Base-by-base conservation (phyloP, 768 basidiomycete genomes). In the Leccinum incarnatum region DNA sequence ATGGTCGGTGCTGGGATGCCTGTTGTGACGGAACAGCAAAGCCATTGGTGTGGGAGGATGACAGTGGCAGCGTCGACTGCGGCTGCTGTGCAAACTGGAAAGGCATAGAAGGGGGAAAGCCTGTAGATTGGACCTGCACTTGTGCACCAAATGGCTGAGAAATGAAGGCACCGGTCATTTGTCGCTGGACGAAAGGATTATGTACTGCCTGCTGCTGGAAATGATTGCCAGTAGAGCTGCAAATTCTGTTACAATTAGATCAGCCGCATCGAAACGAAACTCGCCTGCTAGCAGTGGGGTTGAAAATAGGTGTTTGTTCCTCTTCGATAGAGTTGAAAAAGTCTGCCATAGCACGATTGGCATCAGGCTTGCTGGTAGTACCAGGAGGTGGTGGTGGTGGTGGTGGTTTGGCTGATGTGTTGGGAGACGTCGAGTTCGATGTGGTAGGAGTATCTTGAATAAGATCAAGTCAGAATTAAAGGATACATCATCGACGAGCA, bases 281-380 rank as follows among this genome's bases (percentile, higher is more conserved):
- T 62, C 45, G 47, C 87, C 82, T 85, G 67, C 80, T 79, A 6
- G 81, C 79, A 60, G 83, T 80, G 7, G 87, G 82, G 60, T 85
- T 85, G 69, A 87, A 87, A 78, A 84, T 84, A n/a, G 83, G 78
- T 9, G 85, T 80, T 67, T 91, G 88, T 56, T 89, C 86, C 55
- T 83, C 81, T 70, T 97, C 95, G 63, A 99, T 96, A 5, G 91
- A 83, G 27, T 79, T 75, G 74, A 99, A 97, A 78, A 99, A 95
- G 73, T 98, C 96, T 19, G 84, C 74, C 55, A 87, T 77, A 32
- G 79, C 80, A 57, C 83, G 84, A 60, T 72, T 78, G 34, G 58
- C 62, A n/a, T 72, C 72, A 34, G 73, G 63, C 57, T 77, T 78
- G 49, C 68, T 65, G 8, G 67, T 65, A 15, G 74, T 55, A 4